phyloP scores from a whole-genome alignment of 2,329 filamentous ascomycete species.

The Fusarium cicatricum region DNA sequence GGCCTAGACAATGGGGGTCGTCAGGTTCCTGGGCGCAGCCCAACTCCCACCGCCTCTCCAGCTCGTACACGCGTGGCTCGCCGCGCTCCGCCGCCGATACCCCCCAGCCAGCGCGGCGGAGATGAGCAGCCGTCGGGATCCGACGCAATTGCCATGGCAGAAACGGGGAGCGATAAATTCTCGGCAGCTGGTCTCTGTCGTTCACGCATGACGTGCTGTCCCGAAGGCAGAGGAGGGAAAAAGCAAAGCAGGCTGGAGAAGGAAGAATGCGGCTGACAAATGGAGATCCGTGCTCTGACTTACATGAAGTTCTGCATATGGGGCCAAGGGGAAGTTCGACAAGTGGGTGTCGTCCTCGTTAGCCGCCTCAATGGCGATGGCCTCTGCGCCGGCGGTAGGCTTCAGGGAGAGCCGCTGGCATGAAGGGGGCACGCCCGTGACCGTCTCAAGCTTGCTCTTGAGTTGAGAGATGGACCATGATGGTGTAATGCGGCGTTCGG shows the following conservation, averaged over 20 bases:
- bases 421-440: constrained; percentile 88
- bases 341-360: constrained; percentile 77
- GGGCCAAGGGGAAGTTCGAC: constrained; percentile 70
- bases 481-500: constrained; percentile 90
- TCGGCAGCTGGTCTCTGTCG: constrained; percentile 6
- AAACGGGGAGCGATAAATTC: constrained; percentile 15
- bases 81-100: constrained; percentile 13
- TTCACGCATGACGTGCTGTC: constrained; percentile 9
- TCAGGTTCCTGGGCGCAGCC: constrained; percentile 13
- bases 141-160: constrained; percentile 2
- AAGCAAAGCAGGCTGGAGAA: neutral
- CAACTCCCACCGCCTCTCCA: constrained; percentile 32
- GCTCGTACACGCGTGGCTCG: constrained; percentile 19
- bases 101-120: constrained; percentile 22
- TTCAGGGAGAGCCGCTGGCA: constrained; percentile 80
- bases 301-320: constrained; percentile 83
- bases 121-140: constrained; percentile 15
- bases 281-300: constrained; percentile 52
- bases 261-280: constrained; percentile 25
- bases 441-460: constrained; percentile 87
- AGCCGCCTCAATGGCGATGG: constrained; percentile 70
- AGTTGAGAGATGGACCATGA: constrained; percentile 89
- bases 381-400: constrained; percentile 60
- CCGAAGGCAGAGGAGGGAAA: constrained; percentile 7
- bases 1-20: constrained; percentile 21